Conservation (phyloP, 352 stramenopile species). For the Phytophthora ramorum region DNA sequence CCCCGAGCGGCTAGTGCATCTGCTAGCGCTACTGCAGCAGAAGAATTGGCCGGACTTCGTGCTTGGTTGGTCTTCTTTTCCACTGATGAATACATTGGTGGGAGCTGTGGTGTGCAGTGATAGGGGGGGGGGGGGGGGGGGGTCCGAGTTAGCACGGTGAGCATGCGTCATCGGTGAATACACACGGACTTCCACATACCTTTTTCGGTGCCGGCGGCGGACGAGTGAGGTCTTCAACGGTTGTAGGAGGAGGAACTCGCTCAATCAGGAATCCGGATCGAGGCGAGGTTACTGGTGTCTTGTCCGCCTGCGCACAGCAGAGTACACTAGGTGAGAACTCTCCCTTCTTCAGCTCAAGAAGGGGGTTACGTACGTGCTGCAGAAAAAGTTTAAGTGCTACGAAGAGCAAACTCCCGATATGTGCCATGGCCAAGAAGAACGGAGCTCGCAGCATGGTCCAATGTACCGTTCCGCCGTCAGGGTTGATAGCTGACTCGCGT, state of each 20-base stretch:
- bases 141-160: neutral
- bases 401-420: constrained; percentile 69
- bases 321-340: neutral
- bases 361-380: constrained; percentile 55
- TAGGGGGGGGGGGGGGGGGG: neutral
- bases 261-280: constrained; percentile 9
- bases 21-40: constrained; percentile 25
- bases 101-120: constrained; percentile 12
- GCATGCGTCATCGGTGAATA: neutral
- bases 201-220: constrained; percentile 41
- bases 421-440: constrained; percentile 66
- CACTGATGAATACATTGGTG: constrained; percentile 12
- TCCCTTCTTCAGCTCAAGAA: neutral
- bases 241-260: constrained; percentile 14
- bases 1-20: constrained; percentile 28
- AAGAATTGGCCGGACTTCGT: constrained; percentile 29
- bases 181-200: constrained; percentile 7
- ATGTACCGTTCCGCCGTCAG: constrained; percentile 76
- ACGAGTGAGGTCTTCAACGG: constrained; percentile 49
- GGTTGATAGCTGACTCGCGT: constrained; percentile 77
- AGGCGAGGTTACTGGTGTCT: constrained; percentile 4
- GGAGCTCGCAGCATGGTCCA: constrained; percentile 73
- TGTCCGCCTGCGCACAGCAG: constrained; percentile 39
- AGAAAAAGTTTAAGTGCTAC: constrained; percentile 80
- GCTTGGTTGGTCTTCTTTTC: constrained; percentile 36